Evolutionary conservation across 2,329 filamentous ascomycete genomes (phyloP).

Genomic region (Paecilomyces fulvus): DNA sequence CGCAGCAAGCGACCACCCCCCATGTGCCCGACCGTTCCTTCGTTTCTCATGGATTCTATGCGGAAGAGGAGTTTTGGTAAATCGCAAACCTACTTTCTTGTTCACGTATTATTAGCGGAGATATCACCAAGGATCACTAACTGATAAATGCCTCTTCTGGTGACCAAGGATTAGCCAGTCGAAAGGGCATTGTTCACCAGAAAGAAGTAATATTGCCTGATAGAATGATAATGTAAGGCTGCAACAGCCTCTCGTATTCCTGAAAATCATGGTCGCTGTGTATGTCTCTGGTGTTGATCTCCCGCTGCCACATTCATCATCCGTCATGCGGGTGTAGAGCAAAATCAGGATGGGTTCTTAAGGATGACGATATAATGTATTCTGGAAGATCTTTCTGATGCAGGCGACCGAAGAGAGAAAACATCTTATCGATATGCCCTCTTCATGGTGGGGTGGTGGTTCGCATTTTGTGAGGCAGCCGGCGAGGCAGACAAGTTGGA

Average conservation of each 20-base stretch:
- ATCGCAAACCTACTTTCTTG: background rate
- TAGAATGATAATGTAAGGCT: background rate
- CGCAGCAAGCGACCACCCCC: background rate
- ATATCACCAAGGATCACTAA: too few relatives aligned
- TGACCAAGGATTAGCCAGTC: too few relatives aligned
- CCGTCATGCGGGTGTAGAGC: background rate
- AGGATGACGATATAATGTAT: background rate
- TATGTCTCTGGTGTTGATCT: background rate
- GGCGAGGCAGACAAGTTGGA: background rate
- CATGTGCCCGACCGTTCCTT: background rate
- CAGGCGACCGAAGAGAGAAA: background rate
- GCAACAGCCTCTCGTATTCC: background rate
- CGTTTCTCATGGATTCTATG: background rate
- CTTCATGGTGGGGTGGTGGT: background rate
- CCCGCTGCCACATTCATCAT: background rate
- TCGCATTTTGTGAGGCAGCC: background rate
- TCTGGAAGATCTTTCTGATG: background rate
- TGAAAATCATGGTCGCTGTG: background rate
- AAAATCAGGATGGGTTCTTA: background rate
- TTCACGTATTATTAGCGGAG: background rate
- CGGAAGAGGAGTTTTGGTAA: background rate
- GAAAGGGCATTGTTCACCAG: too few relatives aligned
- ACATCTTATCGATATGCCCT: background rate
- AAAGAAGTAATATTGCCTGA: background rate
- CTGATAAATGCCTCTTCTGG: too few relatives aligned